phyloP scores from a whole-genome alignment of 352 stramenopile genomes.

The Pythium oligandrum region DNA sequence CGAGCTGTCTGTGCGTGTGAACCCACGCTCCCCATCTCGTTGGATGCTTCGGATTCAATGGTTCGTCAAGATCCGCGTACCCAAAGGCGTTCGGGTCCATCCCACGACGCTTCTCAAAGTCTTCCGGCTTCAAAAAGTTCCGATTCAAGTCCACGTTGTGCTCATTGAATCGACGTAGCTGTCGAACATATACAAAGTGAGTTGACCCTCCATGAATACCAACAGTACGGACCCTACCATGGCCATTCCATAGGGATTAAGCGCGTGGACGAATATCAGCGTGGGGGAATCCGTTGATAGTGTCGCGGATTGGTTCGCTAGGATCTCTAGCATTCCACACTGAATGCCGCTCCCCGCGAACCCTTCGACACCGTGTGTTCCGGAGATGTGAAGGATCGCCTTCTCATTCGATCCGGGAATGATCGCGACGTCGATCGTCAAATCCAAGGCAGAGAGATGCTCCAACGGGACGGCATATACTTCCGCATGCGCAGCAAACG shows the following conservation, averaged over 20 bases:
- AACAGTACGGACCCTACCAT: slow-evolving; percentile 19
- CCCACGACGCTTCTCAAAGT: slow-evolving; percentile 40
- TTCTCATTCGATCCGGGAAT: slow-evolving; percentile 15
- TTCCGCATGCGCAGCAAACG: slow-evolving; percentile 6
- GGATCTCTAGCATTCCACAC: slow-evolving; percentile 17
- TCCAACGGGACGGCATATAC: slow-evolving; percentile 22
- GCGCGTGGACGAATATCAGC: slow-evolving; percentile 72
- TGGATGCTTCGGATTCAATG: slow-evolving; percentile 50
- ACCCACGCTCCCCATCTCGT: slow-evolving; percentile 32
- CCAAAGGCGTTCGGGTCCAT: slow-evolving; percentile 70
- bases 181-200: slow-evolving; percentile 40
- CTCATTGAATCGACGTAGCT: slow-evolving; percentile 88
- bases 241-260: slow-evolving; percentile 82
- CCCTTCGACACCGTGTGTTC: slow-evolving; percentile 44
- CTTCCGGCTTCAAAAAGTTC: slow-evolving; percentile 70
- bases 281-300: slow-evolving; percentile 21
- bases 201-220: not conserved
- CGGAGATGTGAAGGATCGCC: slow-evolving; percentile 35
- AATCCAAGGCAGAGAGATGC: slow-evolving; percentile 14
- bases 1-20: slow-evolving; percentile 21
- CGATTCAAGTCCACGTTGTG: slow-evolving; percentile 93
- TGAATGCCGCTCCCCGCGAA: slow-evolving; percentile 43
- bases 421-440: slow-evolving; percentile 36
- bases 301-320: slow-evolving; percentile 1
- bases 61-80: slow-evolving; percentile 71